Conservation (phyloP, 2,329 filamentous ascomycete species). For the Hysterium pulicare region DNA sequence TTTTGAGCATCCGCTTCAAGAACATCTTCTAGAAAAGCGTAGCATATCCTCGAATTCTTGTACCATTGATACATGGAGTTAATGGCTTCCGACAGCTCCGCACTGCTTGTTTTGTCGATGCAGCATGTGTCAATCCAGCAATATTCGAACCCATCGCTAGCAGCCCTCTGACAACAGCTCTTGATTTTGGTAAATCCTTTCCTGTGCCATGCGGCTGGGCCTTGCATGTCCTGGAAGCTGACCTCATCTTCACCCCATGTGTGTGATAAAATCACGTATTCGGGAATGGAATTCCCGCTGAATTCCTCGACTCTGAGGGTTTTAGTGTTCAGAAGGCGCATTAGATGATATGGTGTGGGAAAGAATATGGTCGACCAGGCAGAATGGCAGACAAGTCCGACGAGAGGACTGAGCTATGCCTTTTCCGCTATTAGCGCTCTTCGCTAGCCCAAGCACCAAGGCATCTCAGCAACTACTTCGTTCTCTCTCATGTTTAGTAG, state of each 20-base stretch:
- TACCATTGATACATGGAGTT: conserved; percentile 2
- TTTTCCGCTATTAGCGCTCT: no score
- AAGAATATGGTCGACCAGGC: no score
- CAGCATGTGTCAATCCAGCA: conserved; percentile 1
- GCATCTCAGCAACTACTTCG: no score
- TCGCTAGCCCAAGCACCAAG: no score
- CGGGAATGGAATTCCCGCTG: not conserved
- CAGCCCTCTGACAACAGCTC: not conserved
- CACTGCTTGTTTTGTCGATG: not conserved
- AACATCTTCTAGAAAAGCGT: conserved; percentile 1
- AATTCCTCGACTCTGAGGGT: not conserved
- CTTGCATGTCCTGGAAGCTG: not conserved
- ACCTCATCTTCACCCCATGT: not conserved
- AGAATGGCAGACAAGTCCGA: no score
- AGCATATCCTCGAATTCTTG: not conserved
- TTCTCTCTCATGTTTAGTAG: no score
- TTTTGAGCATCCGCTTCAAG: not conserved
- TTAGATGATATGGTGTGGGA: no score
- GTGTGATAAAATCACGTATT: conserved; percentile 1
- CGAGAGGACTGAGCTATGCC: no score
- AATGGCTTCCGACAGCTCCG: not conserved
- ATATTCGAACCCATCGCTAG: not conserved
- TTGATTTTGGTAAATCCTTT: not conserved
- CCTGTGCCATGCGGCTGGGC: not conserved
- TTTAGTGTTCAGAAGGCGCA: not conserved